Evolutionary conservation across 768 basidiomycete genomes (phyloP), one percentile per base, ranked within the genome.

Genomic region (Lentinula aciculospora): DNA sequence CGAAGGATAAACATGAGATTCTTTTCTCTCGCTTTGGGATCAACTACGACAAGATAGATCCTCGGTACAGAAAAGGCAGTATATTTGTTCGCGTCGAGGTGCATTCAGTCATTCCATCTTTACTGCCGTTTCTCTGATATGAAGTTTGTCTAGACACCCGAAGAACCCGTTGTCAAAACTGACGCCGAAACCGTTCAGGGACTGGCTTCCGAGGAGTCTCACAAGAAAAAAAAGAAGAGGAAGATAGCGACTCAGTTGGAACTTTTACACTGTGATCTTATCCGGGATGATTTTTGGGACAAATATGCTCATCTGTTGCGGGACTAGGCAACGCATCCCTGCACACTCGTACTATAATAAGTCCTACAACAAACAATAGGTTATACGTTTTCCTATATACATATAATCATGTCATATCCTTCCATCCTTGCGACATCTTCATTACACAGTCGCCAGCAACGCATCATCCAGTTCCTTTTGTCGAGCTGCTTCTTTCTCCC

Each of bases 1-100:
- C 97, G 7, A 83, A 85, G 55, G 82, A 89, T 60, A 99, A 99
- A 73, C 82, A 99, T 61, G 96, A 98, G 70, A 86, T 98, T 3
- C 76, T 99, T 2, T 95, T 87, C 73, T 76, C 81, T 12, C 79
- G 78, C 13, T 98, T 94, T 65, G 77, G 79, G 3, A 84, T 96
- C 64, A 98, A 98, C 69, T 99, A 98, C 68, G 96, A 91, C 61
- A 72, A 78, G 5, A 68, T 95, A 4, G 78, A 87, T 8, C 75
- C 79, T 1, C 78, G 86, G 58, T 96, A 81, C 65, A 76, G 89
- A 51, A 96, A 95, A 68, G 97, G 97, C 10, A 94, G 89, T 63
- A 78, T 92, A 2, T 68, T 98, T 10, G 80, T 93, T 46, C 82
- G 93, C 57, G 78, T 86, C 62, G 75, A 81, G 72, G 86, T 81